A percentile compares a stretch with the other conserved stretches of the same genome.
phyloP scores from a whole-genome alignment of 331 rosid species.

The Malus hybrid region DNA sequence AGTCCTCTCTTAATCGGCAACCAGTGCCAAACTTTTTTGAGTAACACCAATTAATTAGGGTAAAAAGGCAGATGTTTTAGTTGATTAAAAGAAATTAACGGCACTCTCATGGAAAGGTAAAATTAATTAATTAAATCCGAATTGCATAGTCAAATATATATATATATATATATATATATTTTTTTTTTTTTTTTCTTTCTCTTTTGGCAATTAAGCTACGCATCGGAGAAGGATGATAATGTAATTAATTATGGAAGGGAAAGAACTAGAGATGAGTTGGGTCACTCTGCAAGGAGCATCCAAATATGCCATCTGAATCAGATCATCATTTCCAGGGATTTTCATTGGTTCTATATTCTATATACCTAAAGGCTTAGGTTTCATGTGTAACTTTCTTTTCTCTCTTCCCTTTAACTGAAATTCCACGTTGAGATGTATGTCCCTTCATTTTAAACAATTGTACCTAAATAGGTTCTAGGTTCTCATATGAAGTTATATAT shows the following conservation, averaged over 20 bases:
- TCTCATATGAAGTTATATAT: background rate
- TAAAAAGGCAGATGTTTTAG: background rate
- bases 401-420: background rate
- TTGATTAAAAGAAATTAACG: background rate
- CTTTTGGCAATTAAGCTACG: too few relatives aligned
- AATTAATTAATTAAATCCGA: background rate
- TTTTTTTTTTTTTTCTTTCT: too few relatives aligned
- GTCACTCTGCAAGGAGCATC: slow-evolving; percentile 45
- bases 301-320: slow-evolving; percentile 63
- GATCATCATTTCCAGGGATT: slow-evolving; percentile 47
- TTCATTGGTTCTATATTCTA: slow-evolving; percentile 31
- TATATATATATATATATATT: too few relatives aligned
- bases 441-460: background rate
- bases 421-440: slow-evolving; percentile 4
- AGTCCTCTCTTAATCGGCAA: background rate
- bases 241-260: too few relatives aligned
- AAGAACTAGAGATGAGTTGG: too few relatives aligned
- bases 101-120: background rate
- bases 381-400: background rate
- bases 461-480: background rate
- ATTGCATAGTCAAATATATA: background rate
- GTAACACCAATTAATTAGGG: background rate
- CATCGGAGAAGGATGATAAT: too few relatives aligned
- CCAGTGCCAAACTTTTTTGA: background rate
- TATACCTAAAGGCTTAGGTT: slow-evolving; percentile 15